Conservation (phyloP, 2,329 filamentous ascomycete genomes). For the Fusarium sp. region DNA sequence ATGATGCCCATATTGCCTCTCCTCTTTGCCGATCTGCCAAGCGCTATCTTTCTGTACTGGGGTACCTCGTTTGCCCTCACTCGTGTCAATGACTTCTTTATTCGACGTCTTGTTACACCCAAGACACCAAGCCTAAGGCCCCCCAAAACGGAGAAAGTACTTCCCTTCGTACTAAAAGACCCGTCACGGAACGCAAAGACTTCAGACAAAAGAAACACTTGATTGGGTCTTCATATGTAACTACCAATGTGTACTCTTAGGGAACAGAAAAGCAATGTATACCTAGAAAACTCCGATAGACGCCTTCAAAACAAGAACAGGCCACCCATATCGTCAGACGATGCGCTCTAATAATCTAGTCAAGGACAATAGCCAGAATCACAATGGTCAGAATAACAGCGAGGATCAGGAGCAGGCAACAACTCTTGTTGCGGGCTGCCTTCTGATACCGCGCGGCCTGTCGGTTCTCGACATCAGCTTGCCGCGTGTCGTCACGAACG, state of each 20-base stretch:
- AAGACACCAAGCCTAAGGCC: constrained; percentile 34
- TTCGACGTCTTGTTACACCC: constrained; percentile 43
- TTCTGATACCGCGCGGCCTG: constrained; percentile 94
- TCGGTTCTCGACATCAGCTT: constrained; percentile 87
- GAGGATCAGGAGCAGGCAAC: constrained; percentile 89
- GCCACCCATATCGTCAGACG: constrained; percentile 26
- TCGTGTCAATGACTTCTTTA: constrained; percentile 52
- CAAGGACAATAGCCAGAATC: constrained; percentile 85
- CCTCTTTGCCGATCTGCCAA: constrained; percentile 54
- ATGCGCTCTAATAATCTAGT: constrained; percentile 59
- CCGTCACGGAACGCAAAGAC: background rate
- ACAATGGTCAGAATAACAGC: constrained; percentile 91
- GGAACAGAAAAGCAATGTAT: constrained; percentile 33
- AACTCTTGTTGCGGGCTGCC: constrained; percentile 93
- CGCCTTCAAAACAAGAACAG: constrained; percentile 40
- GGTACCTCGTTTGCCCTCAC: constrained; percentile 54
- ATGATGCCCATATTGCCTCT: constrained; percentile 54
- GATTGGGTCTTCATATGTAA: constrained; percentile 41
- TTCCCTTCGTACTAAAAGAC: constrained; percentile 44
- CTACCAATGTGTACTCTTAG: constrained; percentile 41
- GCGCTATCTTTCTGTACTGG: constrained; percentile 60
- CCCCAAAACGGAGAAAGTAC: constrained; percentile 13
- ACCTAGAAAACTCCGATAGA: constrained; percentile 47
- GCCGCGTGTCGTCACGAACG: constrained; percentile 83
- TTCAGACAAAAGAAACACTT: constrained; percentile 5